Evolutionary conservation across 495 filamentous ascomycete genomes (phyloP).

Genomic region (Copromyces sp.): DNA sequence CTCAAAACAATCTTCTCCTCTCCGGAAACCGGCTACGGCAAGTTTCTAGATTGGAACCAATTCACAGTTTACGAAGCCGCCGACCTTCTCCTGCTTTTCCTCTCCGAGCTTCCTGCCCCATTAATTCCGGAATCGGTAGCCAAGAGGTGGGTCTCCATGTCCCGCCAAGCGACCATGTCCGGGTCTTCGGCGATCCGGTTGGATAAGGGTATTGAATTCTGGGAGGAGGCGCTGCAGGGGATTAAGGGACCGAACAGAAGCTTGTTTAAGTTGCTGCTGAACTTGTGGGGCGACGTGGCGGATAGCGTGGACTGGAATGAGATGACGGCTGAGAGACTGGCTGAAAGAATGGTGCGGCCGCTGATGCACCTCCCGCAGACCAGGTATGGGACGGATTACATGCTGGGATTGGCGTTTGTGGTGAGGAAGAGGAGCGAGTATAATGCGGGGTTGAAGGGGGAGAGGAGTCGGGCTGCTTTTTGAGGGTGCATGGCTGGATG

Average conservation of each 20-base stretch:
- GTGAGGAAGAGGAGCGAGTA: constrained; percentile 37
- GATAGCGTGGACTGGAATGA: constrained; percentile 25
- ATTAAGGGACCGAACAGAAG: constrained; percentile 26
- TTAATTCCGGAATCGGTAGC: constrained; percentile 27
- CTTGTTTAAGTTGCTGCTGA: constrained; percentile 34
- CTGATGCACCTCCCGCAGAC: constrained; percentile 26
- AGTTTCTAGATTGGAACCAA: constrained; percentile 25
- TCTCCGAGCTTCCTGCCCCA: constrained; percentile 29
- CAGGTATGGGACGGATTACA: constrained; percentile 27
- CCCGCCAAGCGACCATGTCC: constrained; percentile 24
- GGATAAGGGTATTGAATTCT: constrained; percentile 37
- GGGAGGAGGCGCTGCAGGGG: constrained; percentile 36
- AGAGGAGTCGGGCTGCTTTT: constrained; percentile 25
- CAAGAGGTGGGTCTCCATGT: constrained; percentile 31
- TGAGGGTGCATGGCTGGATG: not conserved
- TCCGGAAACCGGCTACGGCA: constrained; percentile 26
- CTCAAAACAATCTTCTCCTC: constrained; percentile 28
- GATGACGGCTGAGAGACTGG: constrained; percentile 37
- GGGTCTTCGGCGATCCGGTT: constrained; percentile 23
- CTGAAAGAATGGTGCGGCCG: constrained; percentile 28
- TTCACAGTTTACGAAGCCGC: constrained; percentile 34
- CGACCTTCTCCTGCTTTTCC: constrained; percentile 28
- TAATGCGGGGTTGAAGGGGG: constrained; percentile 18
- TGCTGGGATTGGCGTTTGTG: constrained; percentile 34
- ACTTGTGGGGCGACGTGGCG: constrained; percentile 34